phyloP scores from a whole-genome alignment of 768 basidiomycete genomes.

The Gelatoporia subvermispora region DNA sequence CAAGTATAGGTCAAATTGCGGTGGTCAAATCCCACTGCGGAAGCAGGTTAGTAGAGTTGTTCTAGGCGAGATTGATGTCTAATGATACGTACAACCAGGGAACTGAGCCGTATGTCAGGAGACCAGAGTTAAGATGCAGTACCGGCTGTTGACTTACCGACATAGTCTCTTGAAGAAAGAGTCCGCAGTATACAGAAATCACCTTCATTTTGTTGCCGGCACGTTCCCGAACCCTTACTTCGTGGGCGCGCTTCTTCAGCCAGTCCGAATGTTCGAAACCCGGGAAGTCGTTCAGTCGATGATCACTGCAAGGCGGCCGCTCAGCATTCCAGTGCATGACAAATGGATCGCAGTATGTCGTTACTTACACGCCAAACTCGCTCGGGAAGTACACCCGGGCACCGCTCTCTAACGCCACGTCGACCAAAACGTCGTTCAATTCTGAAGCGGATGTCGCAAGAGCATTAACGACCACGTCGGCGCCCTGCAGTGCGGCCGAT shows the following conservation, averaged over 20 bases:
- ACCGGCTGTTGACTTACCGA: slow-evolving; percentile 2
- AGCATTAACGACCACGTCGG: slow-evolving; percentile 20
- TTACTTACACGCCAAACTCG: slow-evolving; percentile 15
- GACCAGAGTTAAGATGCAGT: background rate
- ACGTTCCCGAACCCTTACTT: background rate
- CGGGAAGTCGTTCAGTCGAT: slow-evolving; percentile 13
- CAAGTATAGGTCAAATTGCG: slow-evolving; percentile 12
- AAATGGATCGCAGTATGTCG: background rate
- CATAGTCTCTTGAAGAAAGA: slow-evolving; percentile 13
- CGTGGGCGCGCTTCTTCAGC: slow-evolving; percentile 9
- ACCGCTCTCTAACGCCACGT: slow-evolving; percentile 8
- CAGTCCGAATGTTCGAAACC: slow-evolving; percentile 9
- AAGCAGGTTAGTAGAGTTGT: no score
- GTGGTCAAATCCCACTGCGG: slow-evolving; percentile 18
- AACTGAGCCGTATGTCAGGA: background rate
- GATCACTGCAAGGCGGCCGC: slow-evolving; percentile 10
- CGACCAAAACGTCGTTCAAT: slow-evolving; percentile 5
- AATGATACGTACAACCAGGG: background rate
- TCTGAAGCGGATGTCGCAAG: background rate
- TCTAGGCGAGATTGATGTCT: no score
- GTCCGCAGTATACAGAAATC: slow-evolving; percentile 12
- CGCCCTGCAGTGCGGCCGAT: slow-evolving; percentile 10
- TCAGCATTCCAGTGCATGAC: background rate
- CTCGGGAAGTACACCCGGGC: slow-evolving; percentile 16
- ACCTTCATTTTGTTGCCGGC: slow-evolving; percentile 14